phyloP scores from a whole-genome alignment of 169 alveolate species.

The Toxoplasma gondii region DNA sequence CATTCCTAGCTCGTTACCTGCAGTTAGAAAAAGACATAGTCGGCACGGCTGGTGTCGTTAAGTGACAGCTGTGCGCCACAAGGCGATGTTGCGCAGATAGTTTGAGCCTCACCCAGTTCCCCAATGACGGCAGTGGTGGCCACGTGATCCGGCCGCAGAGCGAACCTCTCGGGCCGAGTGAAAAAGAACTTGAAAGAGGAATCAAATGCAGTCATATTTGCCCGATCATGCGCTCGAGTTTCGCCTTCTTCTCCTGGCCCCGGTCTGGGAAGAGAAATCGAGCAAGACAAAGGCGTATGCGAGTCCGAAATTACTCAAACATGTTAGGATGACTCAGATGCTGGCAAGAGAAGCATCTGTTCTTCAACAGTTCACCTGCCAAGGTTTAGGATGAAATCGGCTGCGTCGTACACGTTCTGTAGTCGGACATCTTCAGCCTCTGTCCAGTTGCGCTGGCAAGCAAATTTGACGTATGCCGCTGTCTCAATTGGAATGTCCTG shows the following conservation, averaged over 20 bases:
- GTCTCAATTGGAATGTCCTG: not conserved
- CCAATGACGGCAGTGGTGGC: constrained; percentile 26
- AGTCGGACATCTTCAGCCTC: not conserved
- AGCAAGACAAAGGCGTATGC: too few relatives aligned
- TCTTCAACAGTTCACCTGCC: not conserved
- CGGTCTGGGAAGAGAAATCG: not conserved
- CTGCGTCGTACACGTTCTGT: constrained; percentile 32
- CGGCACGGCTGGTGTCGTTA: not conserved
- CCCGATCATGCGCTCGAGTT: constrained; percentile 30
- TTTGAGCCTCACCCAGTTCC: constrained; percentile 11
- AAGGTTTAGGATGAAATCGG: not conserved
- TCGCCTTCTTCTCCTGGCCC: constrained; percentile 33
- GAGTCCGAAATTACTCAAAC: too few relatives aligned
- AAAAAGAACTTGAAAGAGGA: not conserved
- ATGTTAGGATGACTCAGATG: too few relatives aligned
- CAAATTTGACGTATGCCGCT: not conserved
- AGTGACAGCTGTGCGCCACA: not conserved
- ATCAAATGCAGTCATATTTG: constrained; percentile 11
- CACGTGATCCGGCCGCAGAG: not conserved
- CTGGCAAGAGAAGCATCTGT: too few relatives aligned
- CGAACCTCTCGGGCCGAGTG: not conserved
- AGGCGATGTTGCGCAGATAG: not conserved
- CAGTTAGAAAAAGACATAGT: not conserved
- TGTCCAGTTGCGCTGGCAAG: constrained; percentile 28
- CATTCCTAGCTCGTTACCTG: constrained; percentile 54